Conservation (phyloP, 306 rosid genomes). For the Lablab purpureus region DNA sequence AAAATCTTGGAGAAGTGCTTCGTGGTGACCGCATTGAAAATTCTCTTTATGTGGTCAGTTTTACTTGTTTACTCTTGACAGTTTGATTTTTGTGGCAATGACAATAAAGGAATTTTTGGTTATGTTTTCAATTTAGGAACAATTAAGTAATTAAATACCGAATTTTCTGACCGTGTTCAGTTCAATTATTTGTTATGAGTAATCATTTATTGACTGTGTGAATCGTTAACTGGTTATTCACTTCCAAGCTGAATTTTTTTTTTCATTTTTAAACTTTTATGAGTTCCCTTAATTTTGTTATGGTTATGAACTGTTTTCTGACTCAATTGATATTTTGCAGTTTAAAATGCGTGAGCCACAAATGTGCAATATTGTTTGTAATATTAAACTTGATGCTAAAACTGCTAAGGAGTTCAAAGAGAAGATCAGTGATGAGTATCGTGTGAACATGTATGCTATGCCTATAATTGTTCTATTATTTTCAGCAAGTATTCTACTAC, state of each 20-base stretch:
- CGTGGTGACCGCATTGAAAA: constrained; percentile 99
- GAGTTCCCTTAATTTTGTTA: constrained; percentile 15
- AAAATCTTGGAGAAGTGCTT: constrained; percentile 98
- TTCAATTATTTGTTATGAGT: constrained; percentile 20
- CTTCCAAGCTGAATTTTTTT: background rate
- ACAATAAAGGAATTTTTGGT: constrained; percentile 13
- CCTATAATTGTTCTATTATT: background rate
- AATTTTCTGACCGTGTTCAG: constrained; percentile 2
- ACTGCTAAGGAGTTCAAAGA: constrained; percentile 83
- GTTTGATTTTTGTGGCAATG: constrained; percentile 13
- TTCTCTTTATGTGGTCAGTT: constrained; percentile 84
- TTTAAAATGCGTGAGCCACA: constrained; percentile 95
- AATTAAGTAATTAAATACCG: constrained; percentile 4
- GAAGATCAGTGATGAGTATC: constrained; percentile 94
- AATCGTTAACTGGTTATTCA: constrained; percentile 16
- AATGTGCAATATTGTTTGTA: constrained; percentile 80
- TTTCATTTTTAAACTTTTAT: background rate
- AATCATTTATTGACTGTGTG: background rate
- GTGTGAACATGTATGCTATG: constrained; percentile 88
- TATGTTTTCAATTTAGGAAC: constrained; percentile 26
- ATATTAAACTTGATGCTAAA: constrained; percentile 74
- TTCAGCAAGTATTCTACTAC: constrained; percentile 22
- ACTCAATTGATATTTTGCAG: constrained; percentile 54
- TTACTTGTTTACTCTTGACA: constrained; percentile 7
- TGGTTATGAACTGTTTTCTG: constrained; percentile 37